Conservation (phyloP, 352 stramenopile species). For the Phytopythium litorale region DNA sequence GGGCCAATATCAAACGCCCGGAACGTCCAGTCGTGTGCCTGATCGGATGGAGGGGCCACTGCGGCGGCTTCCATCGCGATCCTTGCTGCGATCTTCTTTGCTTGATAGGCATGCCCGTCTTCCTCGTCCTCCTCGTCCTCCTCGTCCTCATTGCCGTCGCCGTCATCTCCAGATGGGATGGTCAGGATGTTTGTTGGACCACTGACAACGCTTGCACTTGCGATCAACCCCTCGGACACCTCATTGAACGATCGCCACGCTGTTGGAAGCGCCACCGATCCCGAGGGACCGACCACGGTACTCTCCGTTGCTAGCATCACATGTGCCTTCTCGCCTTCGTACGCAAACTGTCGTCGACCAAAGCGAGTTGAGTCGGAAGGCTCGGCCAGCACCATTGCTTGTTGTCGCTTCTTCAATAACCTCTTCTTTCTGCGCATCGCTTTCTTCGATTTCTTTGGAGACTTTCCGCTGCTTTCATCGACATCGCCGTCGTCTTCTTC, state of each 20-base stretch:
- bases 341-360: conserved; percentile 19
- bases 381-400: conserved; percentile 24
- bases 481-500: conserved; percentile 25
- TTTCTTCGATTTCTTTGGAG: conserved; percentile 13
- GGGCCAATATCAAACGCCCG: conserved; percentile 64
- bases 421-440: conserved; percentile 13
- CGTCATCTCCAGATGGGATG: neutral
- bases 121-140: conserved; percentile 23
- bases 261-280: neutral
- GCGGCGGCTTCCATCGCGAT: conserved; percentile 2
- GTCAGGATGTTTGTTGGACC: conserved; percentile 7
- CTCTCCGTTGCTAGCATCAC: conserved; percentile 15
- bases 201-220: conserved; percentile 13
- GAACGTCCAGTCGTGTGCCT: conserved; percentile 41
- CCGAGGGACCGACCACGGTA: neutral
- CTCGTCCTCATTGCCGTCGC: conserved; percentile 19
- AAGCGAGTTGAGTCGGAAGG: conserved; percentile 26
- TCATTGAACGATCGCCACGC: conserved; percentile 20
- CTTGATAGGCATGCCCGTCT: neutral
- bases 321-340: conserved; percentile 40
- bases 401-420: conserved; percentile 18
- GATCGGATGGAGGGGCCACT: neutral
- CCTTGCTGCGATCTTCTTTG: neutral
- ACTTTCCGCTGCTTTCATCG: conserved; percentile 11
- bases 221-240: conserved; percentile 15